phyloP scores from a whole-genome alignment of 2,329 filamentous ascomycete species.

The Pseudodiploospora longispora region DNA sequence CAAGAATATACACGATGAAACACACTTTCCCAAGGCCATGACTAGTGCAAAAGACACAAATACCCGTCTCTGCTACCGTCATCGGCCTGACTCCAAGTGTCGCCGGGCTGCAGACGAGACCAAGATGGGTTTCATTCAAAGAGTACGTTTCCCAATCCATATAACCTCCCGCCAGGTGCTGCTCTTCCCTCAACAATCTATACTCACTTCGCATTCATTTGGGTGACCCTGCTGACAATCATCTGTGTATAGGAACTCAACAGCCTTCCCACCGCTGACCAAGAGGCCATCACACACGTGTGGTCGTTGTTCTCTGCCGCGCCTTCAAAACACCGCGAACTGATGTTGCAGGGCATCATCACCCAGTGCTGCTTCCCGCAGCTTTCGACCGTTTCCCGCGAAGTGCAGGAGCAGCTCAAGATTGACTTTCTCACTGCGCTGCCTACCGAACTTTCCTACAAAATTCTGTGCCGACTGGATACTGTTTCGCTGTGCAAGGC shows the following conservation, averaged over 20 bases:
- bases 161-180: not conserved
- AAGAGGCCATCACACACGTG: constrained; percentile 92
- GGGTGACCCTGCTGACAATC: constrained; percentile 3
- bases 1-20: constrained; percentile 35
- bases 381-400: constrained; percentile 82
- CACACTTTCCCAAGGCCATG: constrained; percentile 9
- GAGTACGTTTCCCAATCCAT: constrained; percentile 44
- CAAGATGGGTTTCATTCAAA: constrained; percentile 92
- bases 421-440: constrained; percentile 92
- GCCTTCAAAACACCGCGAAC: constrained; percentile 82
- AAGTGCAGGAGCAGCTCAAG: constrained; percentile 88
- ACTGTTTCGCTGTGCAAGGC: constrained; percentile 93
- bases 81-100: constrained; percentile 90
- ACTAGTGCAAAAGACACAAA: constrained; percentile 51
- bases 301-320: constrained; percentile 98
- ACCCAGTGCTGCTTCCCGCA: constrained; percentile 97
- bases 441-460: constrained; percentile 84
- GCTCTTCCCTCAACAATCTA: no score
- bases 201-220: not conserved
- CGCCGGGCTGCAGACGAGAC: constrained; percentile 86
- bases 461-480: constrained; percentile 87
- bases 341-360: constrained; percentile 95
- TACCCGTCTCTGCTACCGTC: constrained; percentile 92
- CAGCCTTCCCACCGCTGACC: constrained; percentile 71
- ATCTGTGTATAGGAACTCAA: constrained; percentile 59